Evolutionary conservation across 139 green algal species (phyloP), one percentile per base, ranked within the genome.

Genomic region (Tetratostichococcus sp.): DNA sequence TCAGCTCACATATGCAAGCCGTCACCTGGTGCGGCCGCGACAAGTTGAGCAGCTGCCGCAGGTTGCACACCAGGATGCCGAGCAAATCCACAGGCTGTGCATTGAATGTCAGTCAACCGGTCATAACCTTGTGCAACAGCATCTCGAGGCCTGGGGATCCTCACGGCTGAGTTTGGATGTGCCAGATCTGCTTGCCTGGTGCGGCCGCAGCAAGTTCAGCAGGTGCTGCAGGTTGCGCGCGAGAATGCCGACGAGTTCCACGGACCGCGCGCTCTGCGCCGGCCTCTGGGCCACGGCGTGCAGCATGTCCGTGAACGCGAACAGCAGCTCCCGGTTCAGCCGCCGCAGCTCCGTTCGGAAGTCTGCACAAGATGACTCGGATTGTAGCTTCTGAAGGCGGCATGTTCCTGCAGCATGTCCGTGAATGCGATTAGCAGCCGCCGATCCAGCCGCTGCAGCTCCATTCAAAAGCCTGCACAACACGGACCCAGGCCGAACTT

Each of bases 181-280:
- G 19, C n/a, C 32, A 26, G 32, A 33, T 25, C 4, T 4, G 4
- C 35, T 70, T 67, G 43, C 88, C 82, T 93, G 88, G 31, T 83
- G 70, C 17, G 82, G 81, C 3, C 88, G 79, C 21, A 94, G 70
- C 25, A 75, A 35, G 78, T 94, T 94, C 23, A 87, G 75, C 31
- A 93, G 77, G 70, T 90, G 77, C 65, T 89, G 82, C 78, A 89
- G 86, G 79, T 93, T 94, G 31, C 82, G 74, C 62, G 93, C 31
- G 11, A 93, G 39, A 1, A 79, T 35, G 0, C 78, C 74, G 28
- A 92, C 70, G 35, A 89, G 77, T 33, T 89, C 78, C 43, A 94
- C 73, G 31, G 72, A 43, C 4, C 83, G 77, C 17, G 83, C 79
- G 62, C 76, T 88, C 19, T 73, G 31, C 0, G 73, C 79, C 1